Evolutionary conservation across 2,329 filamentous ascomycete genomes (phyloP).

Genomic region (Xylaria sp.): DNA sequence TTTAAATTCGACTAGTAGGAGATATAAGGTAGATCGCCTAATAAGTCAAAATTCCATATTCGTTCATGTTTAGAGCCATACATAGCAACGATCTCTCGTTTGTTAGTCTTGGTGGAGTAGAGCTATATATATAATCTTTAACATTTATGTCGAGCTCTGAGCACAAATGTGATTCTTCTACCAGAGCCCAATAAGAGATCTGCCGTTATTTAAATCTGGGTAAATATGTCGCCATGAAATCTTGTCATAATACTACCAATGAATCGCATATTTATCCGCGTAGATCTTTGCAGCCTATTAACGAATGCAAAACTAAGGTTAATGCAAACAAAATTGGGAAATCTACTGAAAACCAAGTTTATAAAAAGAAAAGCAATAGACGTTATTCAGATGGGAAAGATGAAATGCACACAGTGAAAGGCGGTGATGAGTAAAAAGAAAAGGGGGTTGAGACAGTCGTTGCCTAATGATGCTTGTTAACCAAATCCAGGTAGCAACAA

Average conservation of each 20-base stretch:
- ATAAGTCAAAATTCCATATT: neutral
- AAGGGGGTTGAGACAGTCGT: neutral
- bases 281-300: neutral
- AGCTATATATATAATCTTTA: neutral
- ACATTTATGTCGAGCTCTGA: neutral
- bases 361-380: too few species aligned
- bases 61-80: neutral
- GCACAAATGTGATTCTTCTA: neutral
- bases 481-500: neutral
- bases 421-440: conserved; percentile 17
- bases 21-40: neutral
- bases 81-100: neutral
- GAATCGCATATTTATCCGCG: neutral
- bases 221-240: neutral
- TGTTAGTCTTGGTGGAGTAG: neutral
- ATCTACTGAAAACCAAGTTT: neutral
- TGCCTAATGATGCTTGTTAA: neutral
- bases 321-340: neutral
- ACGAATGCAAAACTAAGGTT: neutral
- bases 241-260: neutral
- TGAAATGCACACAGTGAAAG: neutral
- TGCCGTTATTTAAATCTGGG: neutral
- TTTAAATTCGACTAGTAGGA: neutral
- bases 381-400: neutral
- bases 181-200: neutral